Conservation (phyloP, 345 rosid species). For the Pistacia integerrima region DNA sequence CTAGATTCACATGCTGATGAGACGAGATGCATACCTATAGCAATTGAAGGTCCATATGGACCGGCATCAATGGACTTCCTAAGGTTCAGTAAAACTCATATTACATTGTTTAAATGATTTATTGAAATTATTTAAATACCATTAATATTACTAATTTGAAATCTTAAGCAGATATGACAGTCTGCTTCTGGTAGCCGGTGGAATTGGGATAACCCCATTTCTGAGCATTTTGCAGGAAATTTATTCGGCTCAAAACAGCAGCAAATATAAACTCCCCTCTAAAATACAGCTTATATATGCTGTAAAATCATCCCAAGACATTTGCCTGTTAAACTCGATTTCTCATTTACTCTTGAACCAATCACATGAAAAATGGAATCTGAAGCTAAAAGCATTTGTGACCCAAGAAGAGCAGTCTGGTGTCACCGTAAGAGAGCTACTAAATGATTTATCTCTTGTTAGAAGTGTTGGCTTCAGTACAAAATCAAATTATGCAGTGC, state of each 20-base stretch:
- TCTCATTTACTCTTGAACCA: slow-evolving; percentile 51
- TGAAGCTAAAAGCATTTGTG: slow-evolving; percentile 63
- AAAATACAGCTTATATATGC: slow-evolving; percentile 58
- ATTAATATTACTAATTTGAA: background rate
- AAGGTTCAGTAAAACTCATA: slow-evolving; percentile 38
- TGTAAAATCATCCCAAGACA: slow-evolving; percentile 54
- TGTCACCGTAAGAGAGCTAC: slow-evolving; percentile 41
- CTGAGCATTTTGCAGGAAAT: slow-evolving; percentile 76
- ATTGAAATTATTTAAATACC: no score
- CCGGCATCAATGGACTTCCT: slow-evolving; percentile 63
- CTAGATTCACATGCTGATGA: slow-evolving; percentile 31
- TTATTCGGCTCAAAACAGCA: slow-evolving; percentile 31
- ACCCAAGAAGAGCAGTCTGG: slow-evolving; percentile 54
- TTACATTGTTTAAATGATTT: background rate
- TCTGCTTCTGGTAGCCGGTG: slow-evolving; percentile 76
- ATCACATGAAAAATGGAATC: slow-evolving; percentile 33
- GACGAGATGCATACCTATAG: slow-evolving; percentile 42
- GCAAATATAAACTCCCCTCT: slow-evolving; percentile 41
- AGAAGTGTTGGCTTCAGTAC: slow-evolving; percentile 46
- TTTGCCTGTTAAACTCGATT: slow-evolving; percentile 58
- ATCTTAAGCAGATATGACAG: slow-evolving; percentile 61
- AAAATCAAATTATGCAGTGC: slow-evolving; percentile 42
- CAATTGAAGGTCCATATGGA: slow-evolving; percentile 91
- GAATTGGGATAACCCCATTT: slow-evolving; percentile 85
- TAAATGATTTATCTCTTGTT: slow-evolving; percentile 44